These are phyloP conservation scores for Chlorella vulgaris DNA, from an alignment of 139 green algal species.

Conservation along the genomic window DNA sequence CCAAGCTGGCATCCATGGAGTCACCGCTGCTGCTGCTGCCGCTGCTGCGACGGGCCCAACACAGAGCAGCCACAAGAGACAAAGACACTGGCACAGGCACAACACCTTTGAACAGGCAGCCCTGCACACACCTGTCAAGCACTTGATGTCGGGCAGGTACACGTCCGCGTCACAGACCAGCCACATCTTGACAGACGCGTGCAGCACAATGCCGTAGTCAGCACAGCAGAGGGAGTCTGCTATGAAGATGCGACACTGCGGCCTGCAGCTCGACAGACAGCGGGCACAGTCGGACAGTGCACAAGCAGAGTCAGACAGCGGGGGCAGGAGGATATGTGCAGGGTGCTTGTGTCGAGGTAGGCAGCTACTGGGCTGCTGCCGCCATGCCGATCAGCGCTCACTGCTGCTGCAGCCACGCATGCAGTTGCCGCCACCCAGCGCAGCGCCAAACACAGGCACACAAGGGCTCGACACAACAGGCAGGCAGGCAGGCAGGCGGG, in stretches of 20 bases:
- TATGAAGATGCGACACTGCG: slow-evolving; percentile 17
- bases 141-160: neutral
- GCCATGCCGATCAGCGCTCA: too few relatives aligned
- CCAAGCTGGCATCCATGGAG: neutral
- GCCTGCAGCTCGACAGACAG: too few relatives aligned
- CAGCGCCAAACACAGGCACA: too few relatives aligned
- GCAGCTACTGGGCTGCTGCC: too few relatives aligned
- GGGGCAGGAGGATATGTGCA: neutral
- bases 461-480: neutral
- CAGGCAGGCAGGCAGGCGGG: neutral
- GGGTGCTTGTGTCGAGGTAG: too few relatives aligned
- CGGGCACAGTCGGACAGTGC: neutral
- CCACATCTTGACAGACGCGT: slow-evolving; percentile 15
- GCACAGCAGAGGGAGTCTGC: slow-evolving; percentile 10
- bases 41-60: neutral
- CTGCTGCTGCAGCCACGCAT: too few relatives aligned
- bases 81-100: neutral
- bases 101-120: too few relatives aligned
- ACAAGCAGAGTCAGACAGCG: neutral
- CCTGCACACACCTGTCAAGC: slow-evolving; percentile 7
- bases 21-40: neutral
- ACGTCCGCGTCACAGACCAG: slow-evolving; percentile 17
- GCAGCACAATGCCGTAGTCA: slow-evolving; percentile 23
- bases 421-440: too few relatives aligned
- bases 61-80: neutral